Percentiles rank a stretch among this genome's conserved stretches.
phyloP scores from a whole-genome alignment of 768 basidiomycete species.

The Solioccasus polychromus region DNA sequence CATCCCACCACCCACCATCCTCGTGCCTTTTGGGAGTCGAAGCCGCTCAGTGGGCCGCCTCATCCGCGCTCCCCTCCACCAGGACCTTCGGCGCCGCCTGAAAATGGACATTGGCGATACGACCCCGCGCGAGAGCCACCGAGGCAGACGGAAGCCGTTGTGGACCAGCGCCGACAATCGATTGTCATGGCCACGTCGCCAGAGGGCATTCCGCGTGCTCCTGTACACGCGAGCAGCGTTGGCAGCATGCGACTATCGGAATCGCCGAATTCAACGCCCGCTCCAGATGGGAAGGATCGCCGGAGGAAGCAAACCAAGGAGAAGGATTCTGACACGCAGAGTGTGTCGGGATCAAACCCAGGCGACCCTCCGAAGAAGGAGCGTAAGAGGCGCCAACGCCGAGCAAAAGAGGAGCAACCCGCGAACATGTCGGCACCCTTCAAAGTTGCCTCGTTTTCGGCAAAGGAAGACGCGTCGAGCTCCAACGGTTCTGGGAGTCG shows the following conservation, averaged over 20 bases:
- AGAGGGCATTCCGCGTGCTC: constrained; percentile 34
- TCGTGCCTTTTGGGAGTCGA: constrained; percentile 60
- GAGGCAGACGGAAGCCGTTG: constrained; percentile 26
- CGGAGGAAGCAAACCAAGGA: constrained; percentile 47
- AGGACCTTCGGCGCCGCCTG: constrained; percentile 37
- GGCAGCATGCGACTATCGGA: constrained; percentile 50
- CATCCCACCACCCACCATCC: constrained; percentile 37
- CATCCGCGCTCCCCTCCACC: constrained; percentile 33
- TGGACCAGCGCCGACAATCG: constrained; percentile 35
- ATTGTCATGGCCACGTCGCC: constrained; percentile 47
- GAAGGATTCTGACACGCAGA: constrained; percentile 41
- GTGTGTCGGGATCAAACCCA: constrained; percentile 25
- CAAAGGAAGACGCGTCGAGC: constrained; percentile 56
- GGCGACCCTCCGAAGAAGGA: constrained; percentile 55
- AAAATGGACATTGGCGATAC: constrained; percentile 52
- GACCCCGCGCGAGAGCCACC: constrained; percentile 53
- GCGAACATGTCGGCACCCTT: constrained; percentile 32
- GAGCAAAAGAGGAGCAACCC: constrained; percentile 44
- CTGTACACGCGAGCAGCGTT: constrained; percentile 28
- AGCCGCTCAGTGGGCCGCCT: constrained; percentile 38
- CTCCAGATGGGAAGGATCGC: constrained; percentile 46
- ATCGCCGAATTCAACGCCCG: constrained; percentile 49
- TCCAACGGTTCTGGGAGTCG: constrained; percentile 61
- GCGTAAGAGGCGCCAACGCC: constrained; percentile 45
- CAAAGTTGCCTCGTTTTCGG: constrained; percentile 33